phyloP scores from a whole-genome alignment of 208 protist genomes.

The Histomonas meleagridis region DNA sequence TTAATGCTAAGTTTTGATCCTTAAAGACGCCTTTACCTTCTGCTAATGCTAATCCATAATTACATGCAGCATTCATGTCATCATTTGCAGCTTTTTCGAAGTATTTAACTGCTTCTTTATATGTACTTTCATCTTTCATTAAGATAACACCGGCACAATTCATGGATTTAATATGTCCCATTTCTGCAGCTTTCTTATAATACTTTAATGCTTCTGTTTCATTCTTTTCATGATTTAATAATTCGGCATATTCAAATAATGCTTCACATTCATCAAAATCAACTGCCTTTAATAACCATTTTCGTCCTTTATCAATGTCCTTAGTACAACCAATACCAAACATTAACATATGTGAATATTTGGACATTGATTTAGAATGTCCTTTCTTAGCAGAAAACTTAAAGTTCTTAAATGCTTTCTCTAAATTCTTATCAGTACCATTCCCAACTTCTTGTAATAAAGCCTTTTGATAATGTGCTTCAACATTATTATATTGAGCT shows the following conservation, averaged over 20 bases:
- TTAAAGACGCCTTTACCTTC: neutral
- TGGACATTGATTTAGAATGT: too few relatives aligned
- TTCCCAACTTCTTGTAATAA: too few relatives aligned
- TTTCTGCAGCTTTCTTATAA: neutral
- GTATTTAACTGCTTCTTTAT: neutral
- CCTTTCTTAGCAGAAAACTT: too few relatives aligned
- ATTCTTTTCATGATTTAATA: neutral
- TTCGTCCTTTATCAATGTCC: too few relatives aligned
- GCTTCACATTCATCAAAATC: neutral
- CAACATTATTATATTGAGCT: too few relatives aligned
- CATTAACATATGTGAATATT: too few relatives aligned
- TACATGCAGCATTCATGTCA: neutral
- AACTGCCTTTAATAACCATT: too few relatives aligned
- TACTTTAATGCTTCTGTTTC: neutral
- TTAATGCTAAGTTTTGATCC: neutral
- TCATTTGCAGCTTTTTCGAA: neutral
- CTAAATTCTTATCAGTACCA: too few relatives aligned
- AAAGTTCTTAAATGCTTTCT: too few relatives aligned
- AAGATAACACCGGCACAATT: neutral
- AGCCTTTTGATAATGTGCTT: too few relatives aligned
- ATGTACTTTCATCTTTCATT: neutral
- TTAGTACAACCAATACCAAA: too few relatives aligned
- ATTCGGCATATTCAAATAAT: neutral
- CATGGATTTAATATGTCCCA: neutral
- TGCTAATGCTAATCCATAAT: neutral